Conservation (phyloP, 805 yeast species). For the Blastobotrys attinorum region DNA sequence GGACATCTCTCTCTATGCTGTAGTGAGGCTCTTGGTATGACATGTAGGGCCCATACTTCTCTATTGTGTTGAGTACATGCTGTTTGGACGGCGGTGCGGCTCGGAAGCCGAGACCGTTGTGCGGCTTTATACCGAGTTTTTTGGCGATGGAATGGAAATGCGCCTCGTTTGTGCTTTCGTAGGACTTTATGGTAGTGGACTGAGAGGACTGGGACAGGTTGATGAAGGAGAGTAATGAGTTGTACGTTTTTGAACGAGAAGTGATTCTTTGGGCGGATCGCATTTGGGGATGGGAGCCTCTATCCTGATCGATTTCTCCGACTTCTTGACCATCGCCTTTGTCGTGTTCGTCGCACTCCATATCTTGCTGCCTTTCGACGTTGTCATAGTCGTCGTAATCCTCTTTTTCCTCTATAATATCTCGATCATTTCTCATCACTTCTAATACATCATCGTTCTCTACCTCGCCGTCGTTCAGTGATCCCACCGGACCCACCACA, state of each 20-base stretch:
- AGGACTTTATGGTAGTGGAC: slow-evolving; percentile 2
- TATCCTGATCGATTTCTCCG: background rate
- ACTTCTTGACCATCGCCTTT: background rate
- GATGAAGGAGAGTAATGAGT: background rate
- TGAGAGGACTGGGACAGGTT: no score
- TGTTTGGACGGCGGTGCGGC: slow-evolving; percentile 18
- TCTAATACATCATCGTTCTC: background rate
- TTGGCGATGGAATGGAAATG: no score
- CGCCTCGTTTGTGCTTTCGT: no score
- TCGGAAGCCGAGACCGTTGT: slow-evolving; percentile 3
- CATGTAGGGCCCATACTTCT: slow-evolving; percentile 40
- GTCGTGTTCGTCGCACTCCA: background rate
- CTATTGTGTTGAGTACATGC: slow-evolving; percentile 42
- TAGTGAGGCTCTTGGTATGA: slow-evolving; percentile 60
- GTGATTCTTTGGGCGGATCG: no score
- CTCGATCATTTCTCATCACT: no score
- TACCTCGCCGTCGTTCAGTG: background rate
- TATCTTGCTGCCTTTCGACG: background rate
- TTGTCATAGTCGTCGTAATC: no score
- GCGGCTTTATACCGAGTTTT: no score
- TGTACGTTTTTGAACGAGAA: background rate
- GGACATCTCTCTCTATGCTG: slow-evolving; percentile 44
- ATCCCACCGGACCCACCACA: background rate
- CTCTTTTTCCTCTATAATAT: background rate
- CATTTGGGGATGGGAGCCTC: no score